Conservation (phyloP, 1,284 basidiomycete species). For the Sanghuangporus baumii region DNA sequence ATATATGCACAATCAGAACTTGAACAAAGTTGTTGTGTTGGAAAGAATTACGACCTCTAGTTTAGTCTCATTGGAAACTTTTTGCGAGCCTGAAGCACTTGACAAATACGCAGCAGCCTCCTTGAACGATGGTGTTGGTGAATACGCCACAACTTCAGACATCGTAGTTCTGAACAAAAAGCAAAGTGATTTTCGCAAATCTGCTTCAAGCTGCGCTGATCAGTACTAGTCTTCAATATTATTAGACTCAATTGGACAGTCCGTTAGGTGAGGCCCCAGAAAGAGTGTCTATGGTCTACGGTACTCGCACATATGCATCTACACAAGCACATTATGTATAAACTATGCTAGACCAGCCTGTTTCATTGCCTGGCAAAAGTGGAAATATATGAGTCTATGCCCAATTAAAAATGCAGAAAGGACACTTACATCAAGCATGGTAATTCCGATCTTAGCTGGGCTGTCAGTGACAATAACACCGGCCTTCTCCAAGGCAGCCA, state of each 20-base stretch:
- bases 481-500: conserved; percentile 88
- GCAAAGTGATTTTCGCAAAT: background rate
- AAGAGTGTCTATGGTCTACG: conserved; percentile 7
- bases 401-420: conserved; percentile 3
- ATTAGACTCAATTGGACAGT: background rate
- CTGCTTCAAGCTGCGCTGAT: background rate
- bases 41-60: conserved; percentile 57
- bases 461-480: conserved; percentile 94
- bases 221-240: background rate
- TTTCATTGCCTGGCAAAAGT: conserved; percentile 64
- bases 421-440: conserved; percentile 74
- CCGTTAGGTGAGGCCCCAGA: background rate
- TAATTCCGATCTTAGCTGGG: conserved; percentile 88
- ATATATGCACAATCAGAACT: conserved; percentile 22
- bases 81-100: conserved; percentile 41
- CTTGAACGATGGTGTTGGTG: conserved; percentile 43
- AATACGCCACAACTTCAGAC: background rate
- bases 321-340: conserved; percentile 12
- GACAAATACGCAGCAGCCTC: conserved; percentile 64
- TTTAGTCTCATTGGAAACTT: conserved; percentile 54
- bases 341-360: conserved; percentile 68
- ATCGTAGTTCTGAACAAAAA: background rate
- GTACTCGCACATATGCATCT: conserved; percentile 18
- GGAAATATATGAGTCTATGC: conserved; percentile 11
- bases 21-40: conserved; percentile 14